Evolutionary conservation across 805 yeast species (phyloP).

Genomic region (Candida ficus): DNA sequence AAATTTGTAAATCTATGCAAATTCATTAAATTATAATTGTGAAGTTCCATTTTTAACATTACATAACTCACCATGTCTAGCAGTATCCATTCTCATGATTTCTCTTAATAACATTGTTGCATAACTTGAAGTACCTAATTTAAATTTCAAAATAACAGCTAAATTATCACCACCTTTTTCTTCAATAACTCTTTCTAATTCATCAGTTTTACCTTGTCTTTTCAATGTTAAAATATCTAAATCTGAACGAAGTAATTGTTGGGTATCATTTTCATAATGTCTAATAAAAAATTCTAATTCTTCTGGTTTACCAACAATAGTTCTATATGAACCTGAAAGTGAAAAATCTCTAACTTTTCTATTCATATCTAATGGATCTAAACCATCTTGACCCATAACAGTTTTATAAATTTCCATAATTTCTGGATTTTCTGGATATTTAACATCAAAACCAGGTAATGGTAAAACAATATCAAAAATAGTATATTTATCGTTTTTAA

Average conservation of each 20-base stretch:
- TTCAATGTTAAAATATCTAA: constrained; percentile 44
- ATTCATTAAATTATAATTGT: too few species aligned
- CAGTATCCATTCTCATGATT: constrained; percentile 72
- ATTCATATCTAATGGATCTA: constrained; percentile 82
- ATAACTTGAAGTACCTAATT: constrained; percentile 80
- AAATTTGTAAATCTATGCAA: too few species aligned
- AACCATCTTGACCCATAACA: constrained; percentile 72
- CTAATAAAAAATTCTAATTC: constrained; percentile 57
- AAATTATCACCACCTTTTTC: constrained; percentile 34
- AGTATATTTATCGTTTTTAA: constrained; percentile 48
- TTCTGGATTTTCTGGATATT: constrained; percentile 68
- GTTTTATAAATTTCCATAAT: constrained; percentile 59
- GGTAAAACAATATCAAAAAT: constrained; percentile 88
- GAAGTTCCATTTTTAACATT: constrained; percentile 27
- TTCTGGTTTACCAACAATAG: constrained; percentile 60
- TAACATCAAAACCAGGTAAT: constrained; percentile 93
- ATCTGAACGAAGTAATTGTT: constrained; percentile 78
- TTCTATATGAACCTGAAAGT: constrained; percentile 84
- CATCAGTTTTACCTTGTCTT: constrained; percentile 20
- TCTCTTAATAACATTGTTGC: constrained; percentile 98
- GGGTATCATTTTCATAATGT: constrained; percentile 57
- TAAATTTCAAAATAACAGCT: constrained; percentile 74
- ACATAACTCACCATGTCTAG: constrained; percentile 46
- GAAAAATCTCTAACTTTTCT: constrained; percentile 86
- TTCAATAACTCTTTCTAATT: constrained; percentile 21